Evolutionary conservation across 257 asterid species (phyloP).

Genomic region (Solanum pennellii): DNA sequence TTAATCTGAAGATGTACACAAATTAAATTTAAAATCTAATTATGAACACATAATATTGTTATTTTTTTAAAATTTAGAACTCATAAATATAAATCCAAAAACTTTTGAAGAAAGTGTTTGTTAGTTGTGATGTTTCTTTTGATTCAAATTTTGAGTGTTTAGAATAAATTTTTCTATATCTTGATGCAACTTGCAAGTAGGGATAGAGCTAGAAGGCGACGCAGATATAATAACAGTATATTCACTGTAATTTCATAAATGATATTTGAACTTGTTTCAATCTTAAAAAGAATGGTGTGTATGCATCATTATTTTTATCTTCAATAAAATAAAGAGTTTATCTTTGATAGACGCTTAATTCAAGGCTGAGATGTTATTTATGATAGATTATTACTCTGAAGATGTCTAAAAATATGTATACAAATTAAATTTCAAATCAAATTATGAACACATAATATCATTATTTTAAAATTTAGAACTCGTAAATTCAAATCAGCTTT

Average conservation of each 20-base stretch:
- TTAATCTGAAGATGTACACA: neutral
- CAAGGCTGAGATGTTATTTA: neutral
- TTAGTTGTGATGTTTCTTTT: neutral
- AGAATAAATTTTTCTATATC: neutral
- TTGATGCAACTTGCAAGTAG: neutral
- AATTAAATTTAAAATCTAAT: neutral
- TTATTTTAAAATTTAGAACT: neutral
- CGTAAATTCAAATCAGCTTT: neutral
- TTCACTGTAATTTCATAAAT: neutral
- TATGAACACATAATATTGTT: neutral
- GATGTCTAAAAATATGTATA: neutral
- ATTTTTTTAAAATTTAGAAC: no score
- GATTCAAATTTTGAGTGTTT: neutral
- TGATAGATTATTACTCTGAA: neutral
- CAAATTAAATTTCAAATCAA: neutral
- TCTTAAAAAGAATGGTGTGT: fast-evolving
- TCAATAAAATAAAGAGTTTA: neutral
- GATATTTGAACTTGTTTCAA: neutral
- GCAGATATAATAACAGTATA: neutral
- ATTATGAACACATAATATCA: neutral
- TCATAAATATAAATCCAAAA: no score
- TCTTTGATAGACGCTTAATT: fast-evolving
- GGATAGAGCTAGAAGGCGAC: neutral
- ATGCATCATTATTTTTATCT: neutral
- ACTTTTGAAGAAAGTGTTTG: no score